Base-by-base conservation (phyloP, 805 yeast genomes). In the Cyberlindnera meyerae region DNA sequence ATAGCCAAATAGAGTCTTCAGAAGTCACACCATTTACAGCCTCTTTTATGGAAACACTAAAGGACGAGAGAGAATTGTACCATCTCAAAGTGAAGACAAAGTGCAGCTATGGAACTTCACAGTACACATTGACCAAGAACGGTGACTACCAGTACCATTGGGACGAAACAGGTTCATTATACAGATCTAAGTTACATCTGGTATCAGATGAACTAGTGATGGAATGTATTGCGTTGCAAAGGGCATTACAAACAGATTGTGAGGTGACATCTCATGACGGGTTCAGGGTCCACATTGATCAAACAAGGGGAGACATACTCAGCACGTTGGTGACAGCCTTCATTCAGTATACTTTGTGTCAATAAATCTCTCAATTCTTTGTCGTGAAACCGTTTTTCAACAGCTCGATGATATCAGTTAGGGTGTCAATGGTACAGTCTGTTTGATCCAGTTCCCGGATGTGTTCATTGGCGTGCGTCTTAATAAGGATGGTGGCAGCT, bases 401-500 rank as follows among this genome's bases (percentile, higher is more conserved):
- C 20, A 68, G 35, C 0, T 34, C 49, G 5, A 66, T 54, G 8
- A 73, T 55, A 13, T 70, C 65, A 32, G 57, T 51, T 31, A 70
- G 49, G 16, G 63, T 54, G 16, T 51, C 53, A 20, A 49, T 40
- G 6, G 39, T 30, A 20, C 29, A 33, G 20, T 50, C 54, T 1
- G 49, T 37, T 58, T 65, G 9, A 52, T 58, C 47, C 15, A 60
- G 59, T 1, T 52, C 61, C 21, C 67, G 57, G 11, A 77, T 52
- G 31, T 68, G 64, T 3, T 48, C 60, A 44, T 81, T 81, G 24
- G 67, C 73, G 18, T 66, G 66, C 42, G 76, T 75, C 29, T 63
- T 67, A 28, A 81, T 57, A 34, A 81, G 58, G 4, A 79, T 62
- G 1, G 85, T 71, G 3, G 69, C 61, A 29, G 74, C 71, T 0